phyloP scores from a whole-genome alignment of 805 yeast genomes.

The Cyberlindnera bimundalis region DNA sequence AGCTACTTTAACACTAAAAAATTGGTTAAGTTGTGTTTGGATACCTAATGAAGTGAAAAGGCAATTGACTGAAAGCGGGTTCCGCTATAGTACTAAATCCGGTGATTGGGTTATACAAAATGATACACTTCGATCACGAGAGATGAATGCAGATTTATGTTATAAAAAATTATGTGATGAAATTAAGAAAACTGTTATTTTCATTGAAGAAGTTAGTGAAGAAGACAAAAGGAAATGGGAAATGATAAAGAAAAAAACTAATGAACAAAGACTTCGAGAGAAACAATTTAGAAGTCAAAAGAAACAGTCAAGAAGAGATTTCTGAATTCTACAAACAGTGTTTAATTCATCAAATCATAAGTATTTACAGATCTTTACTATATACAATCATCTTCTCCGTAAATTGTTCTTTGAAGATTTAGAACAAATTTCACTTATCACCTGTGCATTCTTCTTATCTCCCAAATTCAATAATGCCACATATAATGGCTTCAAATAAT shows the following conservation, averaged over 20 bases:
- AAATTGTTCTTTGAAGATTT: slow-evolving; percentile 4
- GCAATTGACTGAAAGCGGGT: slow-evolving; percentile 37
- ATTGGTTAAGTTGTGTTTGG: slow-evolving; percentile 52
- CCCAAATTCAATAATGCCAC: slow-evolving; percentile 41
- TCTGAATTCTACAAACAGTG: neutral
- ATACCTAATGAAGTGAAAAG: slow-evolving; percentile 49
- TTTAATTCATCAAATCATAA: neutral
- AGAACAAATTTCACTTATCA: slow-evolving; percentile 30
- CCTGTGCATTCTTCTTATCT: slow-evolving; percentile 33
- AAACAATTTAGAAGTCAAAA: slow-evolving; percentile 38
- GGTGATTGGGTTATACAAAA: slow-evolving; percentile 52
- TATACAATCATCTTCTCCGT: neutral
- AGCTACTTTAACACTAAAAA: slow-evolving; percentile 52
- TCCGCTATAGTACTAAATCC: slow-evolving; percentile 51
- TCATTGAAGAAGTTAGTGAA: slow-evolving; percentile 45
- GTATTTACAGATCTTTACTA: slow-evolving; percentile 1
- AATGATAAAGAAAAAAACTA: slow-evolving; percentile 30
- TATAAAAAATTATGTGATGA: slow-evolving; percentile 54
- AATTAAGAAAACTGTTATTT: slow-evolving; percentile 43
- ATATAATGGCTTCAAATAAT: slow-evolving; percentile 41
- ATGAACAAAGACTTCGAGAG: slow-evolving; percentile 32
- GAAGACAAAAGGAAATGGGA: slow-evolving; percentile 53
- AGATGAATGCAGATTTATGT: slow-evolving; percentile 54
- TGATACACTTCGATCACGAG: slow-evolving; percentile 61
- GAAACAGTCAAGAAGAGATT: slow-evolving; percentile 32